Conservation (phyloP, 371 early-diverging fungal species). For the Dinochytrium kinnereticum region DNA sequence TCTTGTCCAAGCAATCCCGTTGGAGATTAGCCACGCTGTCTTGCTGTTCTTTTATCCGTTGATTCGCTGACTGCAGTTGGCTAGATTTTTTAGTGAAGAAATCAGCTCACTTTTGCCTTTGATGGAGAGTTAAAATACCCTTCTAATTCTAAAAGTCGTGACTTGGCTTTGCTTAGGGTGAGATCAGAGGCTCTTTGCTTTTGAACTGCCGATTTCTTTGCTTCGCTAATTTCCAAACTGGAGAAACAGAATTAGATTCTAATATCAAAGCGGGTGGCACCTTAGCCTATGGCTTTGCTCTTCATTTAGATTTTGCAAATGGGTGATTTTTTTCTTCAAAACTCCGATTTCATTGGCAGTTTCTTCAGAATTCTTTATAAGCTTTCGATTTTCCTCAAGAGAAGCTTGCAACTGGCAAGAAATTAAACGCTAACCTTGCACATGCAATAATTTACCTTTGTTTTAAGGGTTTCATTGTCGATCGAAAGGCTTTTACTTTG, state of each 20-base stretch:
- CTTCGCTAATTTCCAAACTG: conserved; percentile 34
- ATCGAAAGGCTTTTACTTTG: conserved; percentile 40
- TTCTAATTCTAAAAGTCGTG: conserved; percentile 45
- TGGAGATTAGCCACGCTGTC: background rate
- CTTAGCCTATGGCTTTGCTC: background rate
- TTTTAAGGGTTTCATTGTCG: conserved; percentile 46
- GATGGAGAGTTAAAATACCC: conserved; percentile 10
- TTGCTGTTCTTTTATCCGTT: background rate
- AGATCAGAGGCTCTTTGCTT: conserved; percentile 38
- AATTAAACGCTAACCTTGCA: background rate
- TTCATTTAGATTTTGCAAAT: background rate
- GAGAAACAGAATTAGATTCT: background rate
- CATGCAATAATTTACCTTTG: conserved; percentile 26
- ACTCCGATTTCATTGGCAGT: background rate
- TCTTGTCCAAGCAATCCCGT: background rate
- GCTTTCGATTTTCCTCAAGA: background rate
- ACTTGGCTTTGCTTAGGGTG: conserved; percentile 37
- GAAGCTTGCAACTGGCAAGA: background rate
- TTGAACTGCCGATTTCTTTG: conserved; percentile 29
- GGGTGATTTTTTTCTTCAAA: background rate
- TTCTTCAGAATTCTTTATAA: background rate
- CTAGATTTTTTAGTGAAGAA: too few relatives aligned
- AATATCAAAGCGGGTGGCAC: background rate
- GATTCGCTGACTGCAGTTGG: background rate
- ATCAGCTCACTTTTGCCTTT: too few relatives aligned